These are phyloP conservation scores for Butyriboletus loyo DNA, from an alignment of 768 basidiomycete species.

Conservation along the genomic window DNA sequence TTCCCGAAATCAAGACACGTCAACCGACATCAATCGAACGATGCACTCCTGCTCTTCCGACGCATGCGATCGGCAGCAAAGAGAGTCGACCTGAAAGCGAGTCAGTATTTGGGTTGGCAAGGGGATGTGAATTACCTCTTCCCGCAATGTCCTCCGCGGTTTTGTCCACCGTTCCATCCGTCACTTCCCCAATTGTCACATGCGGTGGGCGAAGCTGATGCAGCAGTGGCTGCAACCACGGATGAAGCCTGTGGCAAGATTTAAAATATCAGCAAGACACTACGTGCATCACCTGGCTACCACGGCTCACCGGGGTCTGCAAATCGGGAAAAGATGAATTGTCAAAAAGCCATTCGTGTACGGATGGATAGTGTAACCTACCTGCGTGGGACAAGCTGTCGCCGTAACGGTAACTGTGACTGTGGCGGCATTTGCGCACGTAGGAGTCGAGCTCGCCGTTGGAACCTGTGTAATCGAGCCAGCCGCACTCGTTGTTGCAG, in stretches of 20 bases:
- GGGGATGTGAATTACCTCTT: constrained; percentile 2
- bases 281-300: not conserved
- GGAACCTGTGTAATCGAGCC: not conserved
- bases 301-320: not conserved
- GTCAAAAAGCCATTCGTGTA: not conserved
- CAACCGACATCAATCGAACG: not conserved
- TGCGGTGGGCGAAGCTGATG: not conserved
- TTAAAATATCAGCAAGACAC: not conserved
- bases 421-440: not conserved
- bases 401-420: constrained; percentile 21
- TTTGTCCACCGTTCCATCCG: not conserved
- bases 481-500: not conserved
- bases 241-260: not conserved
- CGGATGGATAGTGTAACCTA: not conserved
- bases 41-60: constrained; percentile 5
- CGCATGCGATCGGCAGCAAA: not conserved
- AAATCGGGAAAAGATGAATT: not conserved
- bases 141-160: not conserved
- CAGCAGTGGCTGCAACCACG: no score
- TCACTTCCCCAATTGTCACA: no score
- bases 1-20: no score
- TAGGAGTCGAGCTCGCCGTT: not conserved
- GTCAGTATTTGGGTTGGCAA: not conserved
- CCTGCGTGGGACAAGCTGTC: constrained; percentile 11
- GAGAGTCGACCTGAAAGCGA: not conserved